phyloP scores from a whole-genome alignment of 1,139 yeast genomes.

The Suhomyces atakaporum region DNA sequence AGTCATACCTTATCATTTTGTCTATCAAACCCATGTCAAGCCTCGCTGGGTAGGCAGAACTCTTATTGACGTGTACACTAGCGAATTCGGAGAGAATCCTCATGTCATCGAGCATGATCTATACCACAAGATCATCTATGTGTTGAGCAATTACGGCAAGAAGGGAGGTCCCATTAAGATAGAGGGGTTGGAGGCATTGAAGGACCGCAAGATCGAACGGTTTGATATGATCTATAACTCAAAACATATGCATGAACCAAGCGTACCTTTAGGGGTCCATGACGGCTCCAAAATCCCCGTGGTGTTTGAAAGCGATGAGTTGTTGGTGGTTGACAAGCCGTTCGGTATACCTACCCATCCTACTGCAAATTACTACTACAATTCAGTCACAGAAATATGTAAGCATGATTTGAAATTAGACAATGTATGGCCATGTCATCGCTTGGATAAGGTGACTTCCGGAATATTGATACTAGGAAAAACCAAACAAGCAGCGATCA shows the following conservation, averaged over 20 bases:
- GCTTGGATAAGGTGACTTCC: constrained; percentile 74
- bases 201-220: constrained; percentile 30
- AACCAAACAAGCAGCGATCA: constrained; percentile 43
- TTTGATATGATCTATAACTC: constrained; percentile 53
- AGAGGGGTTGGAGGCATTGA: constrained; percentile 27
- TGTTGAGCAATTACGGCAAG: constrained; percentile 30
- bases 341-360: constrained; percentile 83
- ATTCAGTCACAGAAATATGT: constrained; percentile 62
- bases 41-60: constrained; percentile 52
- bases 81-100: constrained; percentile 47
- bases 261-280: constrained; percentile 36
- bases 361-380: constrained; percentile 61
- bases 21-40: constrained; percentile 44
- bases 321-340: constrained; percentile 71
- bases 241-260: constrained; percentile 67
- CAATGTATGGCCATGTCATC: constrained; percentile 59
- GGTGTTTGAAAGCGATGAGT: constrained; percentile 47
- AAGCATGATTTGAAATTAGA: constrained; percentile 37
- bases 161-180: constrained; percentile 20
- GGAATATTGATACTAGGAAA: constrained; percentile 68
- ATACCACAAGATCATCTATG: constrained; percentile 25
- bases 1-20: constrained; percentile 49
- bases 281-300: constrained; percentile 21
- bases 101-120: constrained; percentile 29
- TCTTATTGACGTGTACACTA: constrained; percentile 41